Base-by-base conservation (phyloP, 768 basidiomycete genomes). In the Pholiota microspora region DNA sequence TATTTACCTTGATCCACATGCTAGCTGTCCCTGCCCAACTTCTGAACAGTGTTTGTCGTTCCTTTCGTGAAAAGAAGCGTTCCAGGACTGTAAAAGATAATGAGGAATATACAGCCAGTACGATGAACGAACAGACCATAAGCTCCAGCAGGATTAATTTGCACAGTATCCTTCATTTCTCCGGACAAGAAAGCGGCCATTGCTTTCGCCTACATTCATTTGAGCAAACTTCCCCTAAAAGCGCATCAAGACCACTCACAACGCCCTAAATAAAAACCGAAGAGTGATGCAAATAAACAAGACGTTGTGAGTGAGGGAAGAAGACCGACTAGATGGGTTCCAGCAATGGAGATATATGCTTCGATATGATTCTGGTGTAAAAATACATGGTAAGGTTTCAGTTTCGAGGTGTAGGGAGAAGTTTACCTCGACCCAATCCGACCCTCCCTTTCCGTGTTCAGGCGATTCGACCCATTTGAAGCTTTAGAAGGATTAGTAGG, bases 391-490 rank as follows among this genome's bases (percentile, higher is more conserved):
- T 24, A 46, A 48, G n/a, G 21, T 42, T 35, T 47, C 9, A 44
- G 35, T 10, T 36, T 45, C 24, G 16, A 23, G 10, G 29, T 18
- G 28, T 15, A 51, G 36, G 18, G 9, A 3, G 13, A 23, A 29
- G 54, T 71, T 51, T 57, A 92, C 92, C 77, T 98, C 95, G 10
- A 96, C 94, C 96, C 96, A 98, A 24, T 82, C 73, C 6, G 83
- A 72, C 2, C 95, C 96, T 12, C 94, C 96, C 2, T 79, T 78
- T 7, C 94, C 94, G 59, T 88, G 84, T 38, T 78, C 72, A 7
- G 86, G 85, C 0, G 92, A 90, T 71, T 98, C 96, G 0, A 96
- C 95, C 96, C 96, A 99, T 74, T 97, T 96, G 64, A 95, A 81
- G 67, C 94, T 95, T 21, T 12, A 12, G 29, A 28, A 27, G 38